phyloP scores from a whole-genome alignment of 306 rosid genomes.

The Hippophae rhamnoides region DNA sequence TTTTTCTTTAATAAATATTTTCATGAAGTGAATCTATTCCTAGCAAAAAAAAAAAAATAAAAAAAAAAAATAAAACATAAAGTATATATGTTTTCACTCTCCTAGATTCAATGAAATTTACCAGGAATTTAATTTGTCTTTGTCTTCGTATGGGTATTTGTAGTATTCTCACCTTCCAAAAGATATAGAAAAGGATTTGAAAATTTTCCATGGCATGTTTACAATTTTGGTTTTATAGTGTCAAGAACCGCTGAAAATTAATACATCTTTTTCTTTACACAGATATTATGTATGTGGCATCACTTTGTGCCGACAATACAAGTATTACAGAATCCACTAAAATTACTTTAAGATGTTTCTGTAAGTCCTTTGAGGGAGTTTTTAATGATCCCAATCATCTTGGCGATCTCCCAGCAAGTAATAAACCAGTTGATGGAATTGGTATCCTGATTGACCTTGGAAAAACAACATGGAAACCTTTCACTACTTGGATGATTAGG shows the following conservation, averaged over 20 bases:
- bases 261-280: conserved; percentile 11
- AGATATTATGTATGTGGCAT: conserved; percentile 60
- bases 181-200: not conserved
- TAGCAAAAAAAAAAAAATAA: too few relatives aligned
- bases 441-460: conserved; percentile 64
- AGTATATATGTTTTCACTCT: too few relatives aligned
- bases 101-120: too few relatives aligned
- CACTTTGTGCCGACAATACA: conserved; percentile 26
- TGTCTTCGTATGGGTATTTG: too few relatives aligned
- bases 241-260: not conserved
- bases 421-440: conserved; percentile 45
- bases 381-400: conserved; percentile 39
- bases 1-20: too few relatives aligned
- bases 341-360: conserved; percentile 53
- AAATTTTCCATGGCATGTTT: not conserved
- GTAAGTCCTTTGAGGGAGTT: conserved; percentile 39
- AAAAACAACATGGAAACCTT: conserved; percentile 63
- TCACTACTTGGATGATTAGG: conserved; percentile 76
- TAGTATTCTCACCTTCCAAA: not conserved
- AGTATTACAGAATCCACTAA: conserved; percentile 27
- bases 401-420: conserved; percentile 49
- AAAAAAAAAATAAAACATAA: too few relatives aligned
- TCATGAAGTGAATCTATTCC: too few relatives aligned
- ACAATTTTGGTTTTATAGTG: not conserved
- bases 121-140: too few relatives aligned